Percentiles rank a stretch among this genome's conserved stretches.
Conservation (phyloP, 2,329 filamentous ascomycete species). For the Cladophialophora exuberans region DNA sequence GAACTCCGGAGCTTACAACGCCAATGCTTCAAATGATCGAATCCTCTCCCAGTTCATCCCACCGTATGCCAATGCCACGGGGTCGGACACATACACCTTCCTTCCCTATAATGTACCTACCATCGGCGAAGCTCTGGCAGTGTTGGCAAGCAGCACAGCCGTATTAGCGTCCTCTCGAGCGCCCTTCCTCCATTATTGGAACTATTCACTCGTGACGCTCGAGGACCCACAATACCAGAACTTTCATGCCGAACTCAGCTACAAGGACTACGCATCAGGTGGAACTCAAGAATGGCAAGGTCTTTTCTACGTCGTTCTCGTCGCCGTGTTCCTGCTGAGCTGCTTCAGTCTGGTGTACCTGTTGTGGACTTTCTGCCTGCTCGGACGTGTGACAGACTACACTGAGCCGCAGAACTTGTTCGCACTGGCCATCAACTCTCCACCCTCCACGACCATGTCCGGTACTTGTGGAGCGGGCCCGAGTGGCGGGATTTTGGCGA, state of each 20-base stretch:
- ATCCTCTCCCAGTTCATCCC: slow-evolving; percentile 62
- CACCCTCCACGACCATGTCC: slow-evolving; percentile 44
- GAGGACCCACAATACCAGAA: slow-evolving; percentile 53
- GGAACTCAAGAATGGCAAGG: slow-evolving; percentile 63
- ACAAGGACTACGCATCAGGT: slow-evolving; percentile 72
- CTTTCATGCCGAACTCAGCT: slow-evolving; percentile 67
- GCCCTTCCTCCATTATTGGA: slow-evolving; percentile 64
- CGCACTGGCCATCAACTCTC: slow-evolving; percentile 65
- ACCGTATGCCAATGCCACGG: slow-evolving; percentile 21
- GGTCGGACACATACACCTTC: slow-evolving; percentile 35
- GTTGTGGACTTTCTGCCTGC: slow-evolving; percentile 38
- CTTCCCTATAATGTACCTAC: slow-evolving; percentile 62
- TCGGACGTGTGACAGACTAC: slow-evolving; percentile 73
- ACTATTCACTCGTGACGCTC: slow-evolving; percentile 49
- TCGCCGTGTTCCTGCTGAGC: slow-evolving; percentile 69
- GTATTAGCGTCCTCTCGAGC: slow-evolving; percentile 62
- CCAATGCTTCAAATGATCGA: slow-evolving; percentile 62
- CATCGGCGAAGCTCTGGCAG: slow-evolving; percentile 73
- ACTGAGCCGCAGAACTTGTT: slow-evolving; percentile 78
- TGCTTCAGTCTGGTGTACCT: slow-evolving; percentile 37
- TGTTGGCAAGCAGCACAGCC: slow-evolving; percentile 68
- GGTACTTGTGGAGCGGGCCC: slow-evolving; percentile 62
- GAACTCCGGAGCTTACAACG: slow-evolving; percentile 58
- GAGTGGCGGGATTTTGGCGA: slow-evolving; percentile 51
- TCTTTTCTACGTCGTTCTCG: slow-evolving; percentile 69